Conservation (phyloP, 139 green algal species). For the Deuterostichococcus epilithicus region DNA sequence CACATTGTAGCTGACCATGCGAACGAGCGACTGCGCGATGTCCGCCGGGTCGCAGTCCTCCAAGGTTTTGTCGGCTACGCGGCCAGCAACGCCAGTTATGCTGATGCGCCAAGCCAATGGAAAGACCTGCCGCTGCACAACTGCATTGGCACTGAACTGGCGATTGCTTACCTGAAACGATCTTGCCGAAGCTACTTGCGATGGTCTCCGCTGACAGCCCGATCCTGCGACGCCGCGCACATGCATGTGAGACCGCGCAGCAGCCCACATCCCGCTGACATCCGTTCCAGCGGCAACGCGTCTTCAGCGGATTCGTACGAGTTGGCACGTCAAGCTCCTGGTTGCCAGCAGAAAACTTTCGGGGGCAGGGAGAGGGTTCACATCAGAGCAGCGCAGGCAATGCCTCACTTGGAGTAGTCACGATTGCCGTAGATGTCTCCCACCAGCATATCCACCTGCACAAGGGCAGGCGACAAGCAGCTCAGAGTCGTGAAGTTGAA, state of each 20-base stretch:
- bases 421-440: slow-evolving; percentile 97
- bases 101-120: neutral
- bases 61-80: slow-evolving; percentile 60
- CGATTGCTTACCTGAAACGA: slow-evolving; percentile 15
- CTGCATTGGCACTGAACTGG: neutral
- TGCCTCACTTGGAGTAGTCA: slow-evolving; percentile 69
- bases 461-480: too few relatives aligned
- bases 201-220: slow-evolving; percentile 93
- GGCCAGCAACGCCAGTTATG: too few relatives aligned
- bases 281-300: too few relatives aligned
- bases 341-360: too few relatives aligned
- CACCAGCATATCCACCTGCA: slow-evolving; percentile 97
- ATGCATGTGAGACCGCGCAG: too few relatives aligned
- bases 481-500: too few relatives aligned
- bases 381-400: too few relatives aligned
- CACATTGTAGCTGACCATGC: slow-evolving; percentile 99
- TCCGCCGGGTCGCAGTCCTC: slow-evolving; percentile 82
- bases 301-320: too few relatives aligned
- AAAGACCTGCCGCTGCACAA: neutral
- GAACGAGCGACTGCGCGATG: slow-evolving; percentile 78
- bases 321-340: too few relatives aligned
- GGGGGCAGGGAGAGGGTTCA: too few relatives aligned
- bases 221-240: slow-evolving; percentile 57
- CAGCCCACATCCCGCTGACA: too few relatives aligned
- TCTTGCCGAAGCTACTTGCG: slow-evolving; percentile 92